These are phyloP conservation scores for Protea cynaroides DNA, from an alignment of 164 flowering plant species.

Conservation along the genomic window DNA sequence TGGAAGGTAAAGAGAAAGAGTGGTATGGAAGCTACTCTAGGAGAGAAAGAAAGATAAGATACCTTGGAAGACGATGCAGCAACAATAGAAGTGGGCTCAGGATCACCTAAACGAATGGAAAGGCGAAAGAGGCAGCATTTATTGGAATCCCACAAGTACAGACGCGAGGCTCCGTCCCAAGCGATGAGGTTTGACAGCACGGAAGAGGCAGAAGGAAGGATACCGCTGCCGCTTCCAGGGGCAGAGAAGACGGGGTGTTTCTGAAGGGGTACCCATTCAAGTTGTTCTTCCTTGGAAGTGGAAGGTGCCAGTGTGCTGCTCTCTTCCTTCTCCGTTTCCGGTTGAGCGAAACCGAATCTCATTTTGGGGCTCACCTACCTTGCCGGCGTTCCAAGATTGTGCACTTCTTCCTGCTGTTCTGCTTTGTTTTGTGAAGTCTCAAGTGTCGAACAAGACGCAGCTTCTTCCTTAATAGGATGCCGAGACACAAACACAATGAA, in stretches of 20 bases:
- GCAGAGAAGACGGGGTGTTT: conserved; percentile 66
- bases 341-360: conserved; percentile 24
- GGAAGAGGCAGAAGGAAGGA: conserved; percentile 2
- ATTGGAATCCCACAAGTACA: conserved; percentile 63
- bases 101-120: conserved; percentile 66
- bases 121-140: conserved; percentile 51
- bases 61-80: conserved; percentile 86
- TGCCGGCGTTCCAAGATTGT: too few species aligned
- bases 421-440: too few species aligned
- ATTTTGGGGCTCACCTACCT: conserved; percentile 1
- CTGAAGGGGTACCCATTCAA: conserved; percentile 73
- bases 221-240: conserved; percentile 17
- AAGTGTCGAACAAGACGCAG: too few species aligned
- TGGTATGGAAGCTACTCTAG: too few species aligned
- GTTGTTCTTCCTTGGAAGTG: conserved; percentile 38
- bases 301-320: conserved; percentile 8
- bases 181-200: conserved; percentile 44
- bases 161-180: conserved; percentile 79
- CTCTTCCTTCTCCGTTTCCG: conserved; percentile 9
- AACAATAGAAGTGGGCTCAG: conserved; percentile 56
- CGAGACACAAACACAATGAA: too few species aligned
- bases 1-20: too few species aligned
- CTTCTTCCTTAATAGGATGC: too few species aligned
- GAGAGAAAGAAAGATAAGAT: not conserved
- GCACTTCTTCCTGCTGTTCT: too few species aligned